Base-by-base conservation (phyloP, 1,284 basidiomycete genomes). In the Microbotryomycetes sp. region DNA sequence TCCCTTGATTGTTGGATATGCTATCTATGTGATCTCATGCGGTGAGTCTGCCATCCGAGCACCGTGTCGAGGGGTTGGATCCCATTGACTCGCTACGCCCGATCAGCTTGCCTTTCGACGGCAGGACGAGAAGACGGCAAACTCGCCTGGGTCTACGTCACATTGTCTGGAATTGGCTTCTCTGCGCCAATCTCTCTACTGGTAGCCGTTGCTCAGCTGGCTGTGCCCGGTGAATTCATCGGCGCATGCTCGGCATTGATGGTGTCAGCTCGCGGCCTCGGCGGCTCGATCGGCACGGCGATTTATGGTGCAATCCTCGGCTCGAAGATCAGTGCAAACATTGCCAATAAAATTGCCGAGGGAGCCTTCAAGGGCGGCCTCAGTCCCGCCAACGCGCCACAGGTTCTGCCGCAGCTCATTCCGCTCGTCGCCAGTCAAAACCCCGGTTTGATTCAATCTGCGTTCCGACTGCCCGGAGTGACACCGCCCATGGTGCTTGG, bases 131-230 rank as follows among this genome's bases (percentile, higher is more conserved):
- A 48, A 6, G n/a, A 26, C 18, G 35, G 35, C 35, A 41, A 45
- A 6, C 5, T n/a, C 21, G 45, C n/a, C 23, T 46, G 24, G 52
- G 24, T 45, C 16, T 54, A 21, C 23, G 52, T 45, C 7, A 4
- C 31, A 9, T 5, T 21, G 13, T 54, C 52, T 35, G 26, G 15
- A n/a, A 5, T 35, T 18, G 15, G 54, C 11, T 61, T 61, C 29
- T 21, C 54, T n/a, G 27, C 50, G 13, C 59, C 59, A 18, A 27
- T 61, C 41, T 49, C 59, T 26, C 55, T 57, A 35, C 31, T 61
- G 9, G 51, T 54, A 6, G 59, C 55, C 3, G 48, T 61, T 16
- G 59, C 59, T 9, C 59, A 61, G 51, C 55, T 61, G 28, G 59
- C 59, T 45, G 60, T 57, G n/a, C 50, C 50, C 23, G 50, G 50